A percentile compares a stretch with the other conserved stretches of the same genome.
Evolutionary conservation across 768 basidiomycete species (phyloP).

Genomic region (Albatrellus ellisii): DNA sequence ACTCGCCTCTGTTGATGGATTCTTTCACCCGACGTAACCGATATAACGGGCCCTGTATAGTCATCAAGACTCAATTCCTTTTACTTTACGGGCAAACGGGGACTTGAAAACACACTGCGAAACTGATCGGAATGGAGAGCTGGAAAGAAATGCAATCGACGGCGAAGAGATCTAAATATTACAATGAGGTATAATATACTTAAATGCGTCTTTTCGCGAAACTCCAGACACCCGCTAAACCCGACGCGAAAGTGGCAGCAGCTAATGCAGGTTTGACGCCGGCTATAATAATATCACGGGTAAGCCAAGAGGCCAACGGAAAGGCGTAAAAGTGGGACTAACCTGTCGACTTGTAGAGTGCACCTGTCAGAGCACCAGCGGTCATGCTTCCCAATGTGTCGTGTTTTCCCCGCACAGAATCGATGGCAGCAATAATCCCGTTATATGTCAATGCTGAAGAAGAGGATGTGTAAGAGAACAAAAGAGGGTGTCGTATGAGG

Average conservation of each 20-base stretch:
- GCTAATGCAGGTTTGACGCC: conserved; percentile 83
- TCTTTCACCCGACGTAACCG: conserved; percentile 7
- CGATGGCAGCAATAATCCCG: conserved; percentile 89
- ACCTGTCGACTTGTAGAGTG: conserved; percentile 92
- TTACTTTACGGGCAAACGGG: conserved; percentile 2
- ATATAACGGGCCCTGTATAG: conserved; percentile 6
- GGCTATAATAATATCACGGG: conserved; percentile 42
- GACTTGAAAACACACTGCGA: background rate
- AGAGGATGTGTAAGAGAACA: conserved; percentile 26
- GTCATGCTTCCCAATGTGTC: conserved; percentile 86
- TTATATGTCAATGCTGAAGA: conserved; percentile 86
- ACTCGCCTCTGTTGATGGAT: conserved; percentile 1
- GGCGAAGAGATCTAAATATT: conserved; percentile 24
- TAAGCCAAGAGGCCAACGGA: conserved; percentile 15
- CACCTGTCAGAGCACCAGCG: conserved; percentile 84
- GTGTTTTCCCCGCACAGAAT: conserved; percentile 79
- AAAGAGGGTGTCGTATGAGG: conserved; percentile 21
- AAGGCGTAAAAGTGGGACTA: conserved; percentile 23
- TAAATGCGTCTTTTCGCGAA: conserved; percentile 84
- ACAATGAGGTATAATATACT: conserved; percentile 30
- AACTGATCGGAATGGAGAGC: conserved; percentile 10
- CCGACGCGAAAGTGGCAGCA: conserved; percentile 82
- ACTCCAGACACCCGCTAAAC: conserved; percentile 87
- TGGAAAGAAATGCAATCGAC: conserved; percentile 9
- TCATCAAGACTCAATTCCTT: conserved; percentile 6